A percentile compares a stretch with the other conserved stretches of the same genome.
Evolutionary conservation across 805 yeast genomes (phyloP).

Genomic region (Candida glaebosa): DNA sequence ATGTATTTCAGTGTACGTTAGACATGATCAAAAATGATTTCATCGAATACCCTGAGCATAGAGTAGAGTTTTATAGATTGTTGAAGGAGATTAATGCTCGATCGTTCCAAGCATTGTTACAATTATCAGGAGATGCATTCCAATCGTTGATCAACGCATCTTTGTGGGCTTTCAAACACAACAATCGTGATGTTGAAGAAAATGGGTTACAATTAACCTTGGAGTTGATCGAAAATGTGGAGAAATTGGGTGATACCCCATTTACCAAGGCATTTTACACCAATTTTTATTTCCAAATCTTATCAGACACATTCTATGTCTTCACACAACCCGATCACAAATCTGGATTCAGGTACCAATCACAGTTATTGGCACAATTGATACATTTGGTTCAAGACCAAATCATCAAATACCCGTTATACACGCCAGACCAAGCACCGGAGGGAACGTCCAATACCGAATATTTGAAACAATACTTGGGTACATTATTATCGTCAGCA

Average conservation of each 20-base stretch:
- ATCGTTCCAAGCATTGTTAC: slow-evolving; percentile 80
- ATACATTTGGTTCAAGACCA: slow-evolving; percentile 78
- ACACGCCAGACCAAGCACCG: slow-evolving; percentile 76
- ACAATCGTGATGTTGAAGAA: slow-evolving; percentile 93
- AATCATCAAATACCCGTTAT: slow-evolving; percentile 73
- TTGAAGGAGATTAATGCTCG: slow-evolving; percentile 82
- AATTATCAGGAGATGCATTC: slow-evolving; percentile 89
- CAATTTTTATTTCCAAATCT: slow-evolving; percentile 82
- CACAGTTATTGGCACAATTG: slow-evolving; percentile 78
- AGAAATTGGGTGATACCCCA: slow-evolving; percentile 63
- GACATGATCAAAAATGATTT: slow-evolving; percentile 95
- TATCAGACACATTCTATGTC: slow-evolving; percentile 89
- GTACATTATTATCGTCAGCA: slow-evolving; percentile 78
- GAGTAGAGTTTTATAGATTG: slow-evolving; percentile 91
- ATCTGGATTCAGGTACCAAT: slow-evolving; percentile 88
- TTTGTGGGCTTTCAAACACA: slow-evolving; percentile 97
- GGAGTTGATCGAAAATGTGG: slow-evolving; percentile 82
- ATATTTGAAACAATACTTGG: slow-evolving; percentile 76
- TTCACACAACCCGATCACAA: slow-evolving; percentile 97
- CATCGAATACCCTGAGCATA: slow-evolving; percentile 95
- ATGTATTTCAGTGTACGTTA: slow-evolving; percentile 90
- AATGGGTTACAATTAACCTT: slow-evolving; percentile 81
- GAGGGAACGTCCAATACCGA: slow-evolving; percentile 79
- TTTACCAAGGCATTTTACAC: slow-evolving; percentile 85
- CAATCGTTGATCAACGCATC: slow-evolving; percentile 89